Evolutionary conservation across 176 grass and related monocot genomes (phyloP), one percentile per base, ranked within the genome.

Genomic region (Rhynchospora breviuscula): DNA sequence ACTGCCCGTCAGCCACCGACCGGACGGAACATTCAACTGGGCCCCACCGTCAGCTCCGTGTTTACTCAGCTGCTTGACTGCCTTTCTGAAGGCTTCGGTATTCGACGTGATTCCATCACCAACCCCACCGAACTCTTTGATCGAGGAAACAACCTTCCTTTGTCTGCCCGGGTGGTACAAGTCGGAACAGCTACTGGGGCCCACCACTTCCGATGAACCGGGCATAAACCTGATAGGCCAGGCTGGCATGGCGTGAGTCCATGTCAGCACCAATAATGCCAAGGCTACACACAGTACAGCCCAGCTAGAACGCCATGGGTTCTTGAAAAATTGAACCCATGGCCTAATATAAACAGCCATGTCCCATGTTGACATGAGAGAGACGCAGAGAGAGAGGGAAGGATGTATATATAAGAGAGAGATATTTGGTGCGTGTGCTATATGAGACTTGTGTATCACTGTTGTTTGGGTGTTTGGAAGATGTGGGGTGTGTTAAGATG

Each of bases 1-100:
- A 81, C 92, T 94, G 0, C 90, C 95, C 3, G 95, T 98, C 65
- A 98, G 63, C 95, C 95, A 98, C 48, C 65, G 26, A 79, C 95
- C 92, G 10, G 63, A 48, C 3, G 95, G 92, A 10, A 94, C 95
- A 61, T 91, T 90, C 6, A 98, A 89, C 85, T 88, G 91, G 0
- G 95, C 74, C 7, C 95, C 92, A 6, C 92, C 87, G 13, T 54
- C 29, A 0, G 10, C 83, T 0, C 64, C 84, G 76, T 67, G 58
- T 22, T 68, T 82, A 12, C 61, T 62, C 5, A 98, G 83, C 44
- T 77, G 78, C 13, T 72, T 59, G 13, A 98, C 88, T 12, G 95
- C 92, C 56, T 79, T 82, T 11, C 78, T 89, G 73, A 94, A 98
- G 31, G 89, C 90, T n/a, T 64, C 78, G 18, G 95, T 98, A 88